These are phyloP conservation scores for Cryptococcus sp. DNA, from an alignment of 1,284 basidiomycete genomes.

Conservation along the genomic window DNA sequence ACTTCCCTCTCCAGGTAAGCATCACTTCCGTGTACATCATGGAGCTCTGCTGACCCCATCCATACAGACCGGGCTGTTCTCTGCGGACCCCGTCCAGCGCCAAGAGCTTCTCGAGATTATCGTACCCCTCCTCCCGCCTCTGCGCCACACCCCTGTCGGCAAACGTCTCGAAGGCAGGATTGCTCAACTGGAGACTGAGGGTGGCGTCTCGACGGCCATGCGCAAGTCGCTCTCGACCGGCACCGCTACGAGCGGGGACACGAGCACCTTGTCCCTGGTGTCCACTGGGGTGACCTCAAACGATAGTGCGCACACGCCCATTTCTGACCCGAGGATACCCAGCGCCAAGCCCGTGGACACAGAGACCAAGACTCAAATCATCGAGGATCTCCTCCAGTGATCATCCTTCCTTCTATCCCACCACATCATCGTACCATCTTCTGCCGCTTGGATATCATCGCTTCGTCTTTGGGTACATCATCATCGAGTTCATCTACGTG, in stretches of 20 bases:
- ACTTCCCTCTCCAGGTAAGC: conserved; percentile 45
- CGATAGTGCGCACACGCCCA: not conserved
- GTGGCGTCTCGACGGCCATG: not conserved
- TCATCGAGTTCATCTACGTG: too few species aligned
- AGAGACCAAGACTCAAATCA: not conserved
- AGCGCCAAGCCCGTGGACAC: not conserved
- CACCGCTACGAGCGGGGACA: conserved; percentile 6
- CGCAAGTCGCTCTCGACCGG: conserved; percentile 9
- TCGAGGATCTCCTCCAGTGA: conserved; percentile 11
- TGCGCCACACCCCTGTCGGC: conserved; percentile 43
- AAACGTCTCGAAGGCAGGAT: conserved; percentile 36
- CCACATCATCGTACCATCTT: not conserved
- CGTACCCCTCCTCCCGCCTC: conserved; percentile 28
- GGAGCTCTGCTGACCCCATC: not conserved
- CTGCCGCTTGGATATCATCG: too few species aligned
- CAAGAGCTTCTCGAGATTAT: conserved; percentile 37
- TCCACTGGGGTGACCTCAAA: conserved; percentile 13
- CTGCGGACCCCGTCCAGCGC: conserved; percentile 33
- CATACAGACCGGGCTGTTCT: conserved; percentile 31
- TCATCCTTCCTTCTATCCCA: not conserved
- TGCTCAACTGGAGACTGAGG: conserved; percentile 23
- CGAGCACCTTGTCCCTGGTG: conserved; percentile 7
- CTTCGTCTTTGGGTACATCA: too few species aligned
- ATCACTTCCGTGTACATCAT: too few species aligned
- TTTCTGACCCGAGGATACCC: not conserved